A percentile compares a stretch with the other conserved stretches of the same genome.
phyloP scores from a whole-genome alignment of 1,284 basidiomycete genomes.

The Heterobasidion occidentale region DNA sequence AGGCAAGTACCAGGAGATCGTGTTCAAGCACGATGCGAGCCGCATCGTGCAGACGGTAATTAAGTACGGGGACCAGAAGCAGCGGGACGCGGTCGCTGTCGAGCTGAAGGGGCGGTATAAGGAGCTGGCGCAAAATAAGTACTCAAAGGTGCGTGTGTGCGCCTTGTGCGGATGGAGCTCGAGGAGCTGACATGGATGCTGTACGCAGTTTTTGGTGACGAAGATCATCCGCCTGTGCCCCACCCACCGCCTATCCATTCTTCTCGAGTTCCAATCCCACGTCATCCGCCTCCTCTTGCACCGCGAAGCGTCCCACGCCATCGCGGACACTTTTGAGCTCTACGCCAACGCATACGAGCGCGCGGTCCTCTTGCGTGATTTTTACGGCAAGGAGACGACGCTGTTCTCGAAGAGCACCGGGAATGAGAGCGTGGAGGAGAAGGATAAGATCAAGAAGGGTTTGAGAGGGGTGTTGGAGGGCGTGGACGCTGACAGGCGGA shows the following conservation, averaged over 20 bases:
- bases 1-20: slow-evolving; percentile 76
- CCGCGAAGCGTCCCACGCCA: slow-evolving; percentile 71
- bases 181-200: background rate
- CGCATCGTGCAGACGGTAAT: slow-evolving; percentile 83
- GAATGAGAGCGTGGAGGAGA: slow-evolving; percentile 47
- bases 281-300: slow-evolving; percentile 74
- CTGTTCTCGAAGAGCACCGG: slow-evolving; percentile 59
- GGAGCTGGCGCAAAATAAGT: slow-evolving; percentile 77
- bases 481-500: slow-evolving; percentile 53
- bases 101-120: slow-evolving; percentile 78
- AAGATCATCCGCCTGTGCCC: slow-evolving; percentile 80
- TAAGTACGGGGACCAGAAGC: slow-evolving; percentile 73
- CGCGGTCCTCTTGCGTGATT: slow-evolving; percentile 71
- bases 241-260: slow-evolving; percentile 60
- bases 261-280: slow-evolving; percentile 69
- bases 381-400: slow-evolving; percentile 81
- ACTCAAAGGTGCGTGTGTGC: slow-evolving; percentile 63
- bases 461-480: slow-evolving; percentile 60
- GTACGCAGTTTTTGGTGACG: slow-evolving; percentile 69
- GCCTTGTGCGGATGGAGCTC: background rate
- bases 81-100: slow-evolving; percentile 69
- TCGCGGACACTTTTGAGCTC: slow-evolving; percentile 84
- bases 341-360: slow-evolving; percentile 80
- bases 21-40: slow-evolving; percentile 86
- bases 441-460: slow-evolving; percentile 55